Evolutionary conservation across 257 asterid species (phyloP), one percentile per base, ranked within the genome.

Genomic region (Solanum corneliomulleri): DNA sequence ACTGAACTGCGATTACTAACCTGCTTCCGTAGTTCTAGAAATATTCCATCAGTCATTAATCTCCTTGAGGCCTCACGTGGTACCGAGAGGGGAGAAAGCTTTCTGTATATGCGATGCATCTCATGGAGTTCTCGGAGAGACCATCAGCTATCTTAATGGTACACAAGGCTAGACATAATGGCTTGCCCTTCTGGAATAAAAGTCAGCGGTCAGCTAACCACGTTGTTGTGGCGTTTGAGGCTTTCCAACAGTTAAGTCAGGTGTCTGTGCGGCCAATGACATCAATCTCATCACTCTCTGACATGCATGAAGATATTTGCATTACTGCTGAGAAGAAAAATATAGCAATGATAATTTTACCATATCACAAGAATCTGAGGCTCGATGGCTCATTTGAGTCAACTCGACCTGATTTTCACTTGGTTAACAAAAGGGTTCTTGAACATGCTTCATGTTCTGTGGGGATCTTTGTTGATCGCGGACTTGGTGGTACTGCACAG

Each of bases 31-130:
- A 90, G 92, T 86, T 75, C 89, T 11, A 83, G 93, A 52, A 93
- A 88, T 87, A 89, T 93, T 18, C 92, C 96, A 3, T 88, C 94
- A 2, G 56, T 91, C 70, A 92, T 93, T 58, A 93, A 93, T 87
- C 94, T 93, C 87, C 83, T 91, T 62, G 96, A 93, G 88, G 91
- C 93, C 20, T 93, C 94, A 1, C 93, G 96, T n/a, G 94, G 96
- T 11, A 91, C 91, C 7, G 93, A 89, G 76, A 91, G 91, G 78
- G 88, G 83, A 11, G 94, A 88, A 56, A 92, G 44, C 91, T 93
- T 10, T 80, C 89, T 23, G 96, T 93, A 7, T 92, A 90, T 4
- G 93, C 96, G 31, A 85, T 93, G 96, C 96, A 93, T 86, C 92
- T 93, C 47, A 90, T 90, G 92, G 96, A 93, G 87, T 92, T 92